Evolutionary conservation across 805 yeast species (phyloP).

Genomic region (Metschnikowia amazonensis): DNA sequence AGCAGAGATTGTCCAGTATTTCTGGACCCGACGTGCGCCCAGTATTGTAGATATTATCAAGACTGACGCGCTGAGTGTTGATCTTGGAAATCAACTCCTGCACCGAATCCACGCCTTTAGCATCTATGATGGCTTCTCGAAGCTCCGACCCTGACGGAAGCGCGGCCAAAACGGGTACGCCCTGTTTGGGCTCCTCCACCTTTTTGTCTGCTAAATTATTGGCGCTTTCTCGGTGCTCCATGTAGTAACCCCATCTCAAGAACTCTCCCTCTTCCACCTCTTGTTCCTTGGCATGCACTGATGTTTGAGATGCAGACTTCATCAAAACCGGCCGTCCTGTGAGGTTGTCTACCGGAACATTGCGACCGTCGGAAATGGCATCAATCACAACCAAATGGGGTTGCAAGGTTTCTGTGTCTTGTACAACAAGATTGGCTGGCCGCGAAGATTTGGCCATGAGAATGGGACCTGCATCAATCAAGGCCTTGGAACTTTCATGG

Average conservation of each 20-base stretch:
- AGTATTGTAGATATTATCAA: slow-evolving; percentile 45
- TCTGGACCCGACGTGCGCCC: slow-evolving; percentile 8
- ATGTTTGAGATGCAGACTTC: slow-evolving; percentile 60
- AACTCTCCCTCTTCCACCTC: slow-evolving; percentile 92
- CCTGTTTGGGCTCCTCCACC: slow-evolving; percentile 9
- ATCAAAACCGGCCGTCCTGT: slow-evolving; percentile 72
- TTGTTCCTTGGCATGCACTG: slow-evolving; percentile 66
- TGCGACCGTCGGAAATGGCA: slow-evolving; percentile 48
- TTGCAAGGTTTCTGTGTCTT: slow-evolving; percentile 24
- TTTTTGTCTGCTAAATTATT: slow-evolving; percentile 9
- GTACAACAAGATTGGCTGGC: slow-evolving; percentile 1
- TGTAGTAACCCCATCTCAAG: slow-evolving; percentile 80
- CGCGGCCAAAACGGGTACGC: slow-evolving; percentile 31
- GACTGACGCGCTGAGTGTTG: slow-evolving; percentile 47
- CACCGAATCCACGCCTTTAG: slow-evolving; percentile 71
- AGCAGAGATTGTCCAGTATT: neutral
- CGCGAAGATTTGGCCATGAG: slow-evolving; percentile 23
- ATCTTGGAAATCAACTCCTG: slow-evolving; percentile 65
- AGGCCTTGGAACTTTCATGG: slow-evolving; percentile 48
- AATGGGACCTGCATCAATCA: slow-evolving; percentile 52
- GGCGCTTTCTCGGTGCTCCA: slow-evolving; percentile 53
- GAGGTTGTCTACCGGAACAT: slow-evolving; percentile 56
- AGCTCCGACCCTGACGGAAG: slow-evolving; percentile 55
- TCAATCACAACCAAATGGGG: slow-evolving; percentile 77
- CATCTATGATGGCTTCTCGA: slow-evolving; percentile 61